Base-by-base conservation (phyloP, 768 basidiomycete species). In the Boletus huronensis region DNA sequence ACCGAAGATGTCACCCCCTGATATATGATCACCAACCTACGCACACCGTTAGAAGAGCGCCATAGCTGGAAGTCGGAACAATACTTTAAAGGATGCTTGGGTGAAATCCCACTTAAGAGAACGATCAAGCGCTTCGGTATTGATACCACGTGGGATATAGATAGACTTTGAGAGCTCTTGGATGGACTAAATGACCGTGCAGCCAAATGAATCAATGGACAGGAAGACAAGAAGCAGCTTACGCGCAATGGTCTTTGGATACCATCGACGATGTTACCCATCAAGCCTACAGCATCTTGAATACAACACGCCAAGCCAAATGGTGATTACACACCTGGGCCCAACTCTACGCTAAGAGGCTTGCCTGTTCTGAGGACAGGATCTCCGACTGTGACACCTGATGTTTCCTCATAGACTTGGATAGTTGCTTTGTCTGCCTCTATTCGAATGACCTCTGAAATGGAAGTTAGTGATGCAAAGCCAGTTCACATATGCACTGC, bases 251-350 rank as follows among this genome's bases (percentile, higher is more conserved):
- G 94, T 67, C 94, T 84, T 72, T 97, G 94, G 67, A 96, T 95
- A 64, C 95, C 94, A 74, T 98, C 95, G 63, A 96, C 93, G 65
- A 99, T 99, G 71, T 99, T 98, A n/a, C 86, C 87, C 97, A 99
- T 98, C 54, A 99, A 76, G 63, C 97, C 96, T 97, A 55, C 2
- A 41, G 26, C 11, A 35, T 16, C 16, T 50, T 61, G 40, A 57
- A 47, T 50, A 57, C 8, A 16, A 38, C 25, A 42, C 11, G 11
- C 9, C 13, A 19, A 49, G 6, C 17, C 43, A 49, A 26, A 42
- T 25, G 32, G 8, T 10, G 35, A 11, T 43, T 43, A 71, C 80
- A 53, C 67, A 93, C 95, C 96, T 66, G 97, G 97, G 32, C 97
- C 97, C 38, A 99, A 82, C 72, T 99, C 97, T 54, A 98, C 97